Conservation (phyloP, 75 land plant species). For the Chamaecyparis obtusa region DNA sequence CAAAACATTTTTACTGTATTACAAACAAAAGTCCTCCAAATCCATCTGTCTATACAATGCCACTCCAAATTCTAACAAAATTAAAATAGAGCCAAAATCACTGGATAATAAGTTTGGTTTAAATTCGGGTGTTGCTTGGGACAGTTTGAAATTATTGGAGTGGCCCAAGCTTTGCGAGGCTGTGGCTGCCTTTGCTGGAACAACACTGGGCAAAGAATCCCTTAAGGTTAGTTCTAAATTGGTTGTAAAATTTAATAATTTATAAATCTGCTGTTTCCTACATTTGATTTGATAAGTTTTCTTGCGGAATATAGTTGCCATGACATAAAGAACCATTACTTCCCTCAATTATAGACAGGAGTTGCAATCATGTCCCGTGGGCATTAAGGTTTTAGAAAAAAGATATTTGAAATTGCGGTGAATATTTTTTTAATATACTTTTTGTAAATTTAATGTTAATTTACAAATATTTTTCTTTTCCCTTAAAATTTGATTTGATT, state of each 20-base stretch:
- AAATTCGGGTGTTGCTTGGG: background rate
- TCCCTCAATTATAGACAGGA: background rate
- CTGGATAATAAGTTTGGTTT: background rate
- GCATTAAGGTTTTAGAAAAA: background rate
- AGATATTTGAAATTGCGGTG: background rate
- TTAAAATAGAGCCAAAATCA: background rate
- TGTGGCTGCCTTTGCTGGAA: slow-evolving; percentile 53
- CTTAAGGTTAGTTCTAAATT: slow-evolving; percentile 27
- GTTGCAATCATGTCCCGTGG: background rate
- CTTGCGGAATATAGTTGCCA: background rate
- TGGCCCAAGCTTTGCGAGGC: slow-evolving; percentile 62
- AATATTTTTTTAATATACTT: background rate
- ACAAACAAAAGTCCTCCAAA: background rate
- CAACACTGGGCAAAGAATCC: slow-evolving; percentile 45
- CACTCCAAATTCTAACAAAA: background rate
- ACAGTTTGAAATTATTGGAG: slow-evolving; percentile 44
- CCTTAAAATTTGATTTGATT: background rate
- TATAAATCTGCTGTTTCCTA: background rate
- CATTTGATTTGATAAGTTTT: background rate
- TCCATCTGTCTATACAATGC: background rate
- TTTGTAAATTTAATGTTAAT: too few relatives aligned
- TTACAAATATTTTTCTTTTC: background rate
- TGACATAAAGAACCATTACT: background rate
- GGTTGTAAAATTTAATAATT: background rate
- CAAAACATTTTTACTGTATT: background rate